Evolutionary conservation across 805 yeast species (phyloP).

Genomic region (Teunomyces cretensis): DNA sequence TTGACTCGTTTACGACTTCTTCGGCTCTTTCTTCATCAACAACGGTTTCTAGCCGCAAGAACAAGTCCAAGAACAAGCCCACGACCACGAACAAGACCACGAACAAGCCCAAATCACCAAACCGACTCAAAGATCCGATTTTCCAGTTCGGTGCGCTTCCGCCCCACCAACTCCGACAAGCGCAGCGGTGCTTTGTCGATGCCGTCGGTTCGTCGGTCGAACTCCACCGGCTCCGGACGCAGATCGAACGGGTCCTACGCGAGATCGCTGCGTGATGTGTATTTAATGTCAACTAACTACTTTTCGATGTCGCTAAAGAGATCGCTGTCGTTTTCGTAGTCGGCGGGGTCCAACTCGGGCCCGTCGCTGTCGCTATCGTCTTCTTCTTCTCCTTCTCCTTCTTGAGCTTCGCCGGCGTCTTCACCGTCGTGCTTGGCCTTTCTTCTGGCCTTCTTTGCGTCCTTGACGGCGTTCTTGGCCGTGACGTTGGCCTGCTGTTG

Average conservation of each 20-base stretch:
- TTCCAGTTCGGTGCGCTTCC: constrained; percentile 24
- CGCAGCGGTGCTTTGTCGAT: constrained; percentile 16
- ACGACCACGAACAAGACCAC: too few relatives aligned
- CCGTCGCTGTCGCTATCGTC: constrained; percentile 27
- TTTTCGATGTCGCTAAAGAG: constrained; percentile 35
- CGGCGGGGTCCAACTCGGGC: constrained; percentile 39
- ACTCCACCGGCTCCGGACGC: constrained; percentile 18
- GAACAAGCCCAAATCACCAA: too few relatives aligned
- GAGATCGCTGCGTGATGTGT: constrained; percentile 10
- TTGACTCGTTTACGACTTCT: background rate
- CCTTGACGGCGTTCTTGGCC: constrained; percentile 70
- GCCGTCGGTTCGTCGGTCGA: constrained; percentile 19
- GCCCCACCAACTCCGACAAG: constrained; percentile 19
- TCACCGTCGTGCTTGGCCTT: constrained; percentile 45
- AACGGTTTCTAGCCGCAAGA: too few relatives aligned
- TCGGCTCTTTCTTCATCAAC: background rate
- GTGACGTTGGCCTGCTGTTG: constrained; percentile 78
- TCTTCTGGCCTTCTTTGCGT: constrained; percentile 69
- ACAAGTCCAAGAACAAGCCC: too few relatives aligned
- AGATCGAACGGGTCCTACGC: constrained; percentile 17
- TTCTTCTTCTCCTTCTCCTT: constrained; percentile 21
- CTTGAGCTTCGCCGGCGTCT: constrained; percentile 25
- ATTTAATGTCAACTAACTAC: constrained; percentile 1
- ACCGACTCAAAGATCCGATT: constrained; percentile 20
- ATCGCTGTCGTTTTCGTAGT: constrained; percentile 53